Evolutionary conservation across 148 eudicot species (phyloP), one percentile per base, ranked within the genome.

Genomic region (Dysphania ambrosioides): DNA sequence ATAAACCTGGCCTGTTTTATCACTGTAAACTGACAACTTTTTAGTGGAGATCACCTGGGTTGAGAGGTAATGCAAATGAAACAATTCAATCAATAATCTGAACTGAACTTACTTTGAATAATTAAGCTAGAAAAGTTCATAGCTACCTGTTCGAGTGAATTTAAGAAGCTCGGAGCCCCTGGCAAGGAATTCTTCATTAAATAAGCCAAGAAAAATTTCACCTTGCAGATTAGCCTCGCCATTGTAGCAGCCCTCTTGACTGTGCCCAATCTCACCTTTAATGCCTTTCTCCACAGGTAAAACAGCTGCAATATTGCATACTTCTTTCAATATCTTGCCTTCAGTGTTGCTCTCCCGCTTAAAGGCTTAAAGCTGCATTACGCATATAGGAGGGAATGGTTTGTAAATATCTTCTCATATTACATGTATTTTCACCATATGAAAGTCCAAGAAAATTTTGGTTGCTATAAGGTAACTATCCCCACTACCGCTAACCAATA

Each of bases 1-100:
- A 64, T n/a, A 66, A 64, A 89, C 97, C 84, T 92, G 87, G 70
- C 86, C 86, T 31, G 80, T 82, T 77, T 87, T 86, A 82, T 93
- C 91, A 30, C 91, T 80, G 62, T 93, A 93, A 38, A 88, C 92
- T 21, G 93, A 91, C 97, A 11, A 91, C 70, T 71, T 93, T 93
- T 97, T 92, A 93, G 82, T 93, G 98, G 74, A 93, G 86, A 40
- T 93, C 98, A 68, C 98, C 98, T 93, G 88, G 8, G 76, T 34
- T 13, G 29, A 68, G 34, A 85, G 11, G 75, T 31, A 16, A 55
- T 65, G 19, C 56, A 47, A n/a, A n/a, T n/a, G n/a, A n/a, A n/a
- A n/a, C n/a, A n/a, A 40, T 19, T 60, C 4, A 21, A 34, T 31
- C 35, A 66, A 61, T n/a, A 21, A 36, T 3, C n/a, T 1, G 1